phyloP scores from a whole-genome alignment of 1,284 basidiomycete species.

The Schizophyllum amplum region DNA sequence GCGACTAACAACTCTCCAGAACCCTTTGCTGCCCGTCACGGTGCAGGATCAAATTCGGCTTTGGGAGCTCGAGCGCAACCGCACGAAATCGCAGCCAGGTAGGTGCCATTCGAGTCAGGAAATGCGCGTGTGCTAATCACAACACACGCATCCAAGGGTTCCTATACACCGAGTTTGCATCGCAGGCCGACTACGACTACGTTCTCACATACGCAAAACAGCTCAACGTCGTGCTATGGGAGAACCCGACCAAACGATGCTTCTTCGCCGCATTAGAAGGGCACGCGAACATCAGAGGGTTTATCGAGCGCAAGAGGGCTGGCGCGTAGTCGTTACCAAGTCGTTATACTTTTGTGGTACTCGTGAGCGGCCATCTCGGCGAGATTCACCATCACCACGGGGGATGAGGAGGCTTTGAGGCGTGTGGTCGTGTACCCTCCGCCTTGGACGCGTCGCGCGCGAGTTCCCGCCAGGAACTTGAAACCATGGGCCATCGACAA shows the following conservation, averaged over 20 bases:
- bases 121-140: no score
- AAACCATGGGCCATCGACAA: no score
- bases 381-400: no score
- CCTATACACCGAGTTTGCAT: slow-evolving; percentile 83
- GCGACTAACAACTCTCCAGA: slow-evolving; percentile 33
- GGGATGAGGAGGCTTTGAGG: no score
- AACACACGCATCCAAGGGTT: slow-evolving; percentile 3
- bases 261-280: slow-evolving; percentile 83
- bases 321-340: slow-evolving; percentile 12
- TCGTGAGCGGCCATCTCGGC: background rate
- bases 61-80: slow-evolving; percentile 96
- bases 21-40: slow-evolving; percentile 87
- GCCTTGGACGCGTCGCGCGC: no score
- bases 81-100: slow-evolving; percentile 85
- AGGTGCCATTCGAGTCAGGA: no score
- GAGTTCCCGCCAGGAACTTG: no score
- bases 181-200: slow-evolving; percentile 80
- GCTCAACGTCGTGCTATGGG: slow-evolving; percentile 77
- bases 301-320: slow-evolving; percentile 62
- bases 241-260: slow-evolving; percentile 58
- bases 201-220: slow-evolving; percentile 83
- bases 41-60: slow-evolving; percentile 97
- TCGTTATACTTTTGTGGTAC: background rate
- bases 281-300: slow-evolving; percentile 70
- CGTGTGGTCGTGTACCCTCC: no score